Base-by-base conservation (phyloP, 805 yeast genomes). In the Starmerella roubikii region DNA sequence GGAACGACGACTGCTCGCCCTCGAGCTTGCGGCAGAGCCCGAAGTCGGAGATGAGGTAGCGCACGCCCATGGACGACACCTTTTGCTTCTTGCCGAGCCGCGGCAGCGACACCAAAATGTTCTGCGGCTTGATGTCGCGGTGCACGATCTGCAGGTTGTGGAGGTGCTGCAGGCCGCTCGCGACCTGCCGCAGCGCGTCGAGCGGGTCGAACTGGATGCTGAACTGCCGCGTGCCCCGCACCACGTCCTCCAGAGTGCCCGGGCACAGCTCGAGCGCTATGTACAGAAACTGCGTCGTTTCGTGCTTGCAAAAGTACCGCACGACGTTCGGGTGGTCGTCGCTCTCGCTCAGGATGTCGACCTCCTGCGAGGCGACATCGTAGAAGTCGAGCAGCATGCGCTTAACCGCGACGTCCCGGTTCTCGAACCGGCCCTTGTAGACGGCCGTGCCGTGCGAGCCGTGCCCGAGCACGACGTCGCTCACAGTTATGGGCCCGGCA, bases 371-470 rank as follows among this genome's bases (percentile, higher is more conserved):
- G 2, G 97, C 97, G 41, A 88, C 74, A 53, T 91, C 96, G 58
- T 81, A 88, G 54, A 86, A 91, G 55, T 86, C 95, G 27, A 86
- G 67, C 38, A 91, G 64, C 93, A 91, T 82, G 51, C 97, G 64
- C 57, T 91, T 91, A 6, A 91, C 93, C 0, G 98, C 98, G 5
- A 91, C 98, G 1, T 93, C 94, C 40, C 98, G 68, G 49, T 75
- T 78, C 54, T 88, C 95, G 61, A 86, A 91, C 4, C 73, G 70
- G 0, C 98, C 98, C 54, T 78, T 74, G 54, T 75, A 84, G 1
- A 91, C 98, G 22, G 88, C 84, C 0, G 98, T 91, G 21, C 98
- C 98, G 50, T 86, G 94, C 1, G 95, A 83, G 1, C 98, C 98
- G 56, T 83, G 84, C 1, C 98, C 98, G 36, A 91, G 61, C n/a